These are phyloP conservation scores for Sphagnum fallax DNA, from an alignment of 228 moss, liverwort and hornwort species.

Conservation along the genomic window DNA sequence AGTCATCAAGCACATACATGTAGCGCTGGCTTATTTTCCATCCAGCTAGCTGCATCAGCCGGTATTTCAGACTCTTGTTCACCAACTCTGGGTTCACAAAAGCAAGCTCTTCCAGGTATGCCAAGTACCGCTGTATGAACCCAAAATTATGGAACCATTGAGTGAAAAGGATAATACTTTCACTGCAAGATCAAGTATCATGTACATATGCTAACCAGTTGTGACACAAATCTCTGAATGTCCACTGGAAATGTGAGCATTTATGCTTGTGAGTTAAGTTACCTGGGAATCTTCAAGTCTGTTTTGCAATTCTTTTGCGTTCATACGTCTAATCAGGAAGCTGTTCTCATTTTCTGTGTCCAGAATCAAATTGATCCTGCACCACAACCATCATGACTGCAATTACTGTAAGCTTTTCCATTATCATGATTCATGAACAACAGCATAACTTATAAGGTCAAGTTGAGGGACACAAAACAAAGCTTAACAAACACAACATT, in stretches of 20 bases:
- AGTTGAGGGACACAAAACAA: neutral
- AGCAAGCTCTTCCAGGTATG: slow-evolving; percentile 46
- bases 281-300: slow-evolving; percentile 21
- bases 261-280: no score
- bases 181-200: neutral
- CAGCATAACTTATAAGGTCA: no score
- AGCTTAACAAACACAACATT: neutral
- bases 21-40: slow-evolving; percentile 34
- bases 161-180: neutral
- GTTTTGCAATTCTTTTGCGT: slow-evolving; percentile 39
- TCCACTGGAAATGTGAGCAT: no score
- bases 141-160: no score
- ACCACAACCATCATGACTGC: slow-evolving; percentile 2
- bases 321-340: slow-evolving; percentile 44
- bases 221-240: no score
- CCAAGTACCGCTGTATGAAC: slow-evolving; percentile 34
- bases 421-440: neutral
- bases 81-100: slow-evolving; percentile 39
- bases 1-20: slow-evolving; percentile 10
- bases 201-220: no score
- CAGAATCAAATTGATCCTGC: slow-evolving; percentile 49
- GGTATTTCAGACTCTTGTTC: slow-evolving; percentile 29
- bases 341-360: slow-evolving; percentile 54
- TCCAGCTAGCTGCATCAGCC: slow-evolving; percentile 20
- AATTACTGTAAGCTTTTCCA: neutral